Conservation (phyloP, 2,329 filamentous ascomycete species). For the Zymoseptoria brevis region DNA sequence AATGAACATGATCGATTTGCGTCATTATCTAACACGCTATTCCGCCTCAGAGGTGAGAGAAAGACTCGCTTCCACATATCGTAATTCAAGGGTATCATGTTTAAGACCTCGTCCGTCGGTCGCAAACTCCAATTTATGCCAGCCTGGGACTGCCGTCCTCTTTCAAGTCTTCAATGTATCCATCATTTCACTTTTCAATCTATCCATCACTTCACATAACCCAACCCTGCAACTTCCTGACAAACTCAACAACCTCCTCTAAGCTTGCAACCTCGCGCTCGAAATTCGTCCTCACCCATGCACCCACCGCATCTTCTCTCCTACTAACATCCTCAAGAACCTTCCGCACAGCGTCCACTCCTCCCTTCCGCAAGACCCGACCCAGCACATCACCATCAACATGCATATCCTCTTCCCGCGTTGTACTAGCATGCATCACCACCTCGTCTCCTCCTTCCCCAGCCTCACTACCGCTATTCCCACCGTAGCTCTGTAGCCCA, state of each 20-base stretch:
- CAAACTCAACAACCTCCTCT: constrained; percentile 16
- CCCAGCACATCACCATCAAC: constrained; percentile 38
- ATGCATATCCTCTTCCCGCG: constrained; percentile 24
- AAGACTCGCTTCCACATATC: not conserved
- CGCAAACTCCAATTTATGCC: too few relatives aligned
- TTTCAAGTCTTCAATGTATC: too few relatives aligned
- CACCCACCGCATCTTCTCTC: constrained; percentile 20
- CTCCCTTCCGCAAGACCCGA: constrained; percentile 26
- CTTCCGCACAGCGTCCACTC: constrained; percentile 13
- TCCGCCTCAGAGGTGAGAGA: not conserved
- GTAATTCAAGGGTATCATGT: not conserved
- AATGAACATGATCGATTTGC: not conserved
- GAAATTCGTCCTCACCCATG: constrained; percentile 27
- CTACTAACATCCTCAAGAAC: constrained; percentile 16
- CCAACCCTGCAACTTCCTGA: constrained; percentile 21
- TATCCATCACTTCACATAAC: constrained; percentile 6
- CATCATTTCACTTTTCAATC: not conserved
- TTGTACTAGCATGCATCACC: constrained; percentile 12
- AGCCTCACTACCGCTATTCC: constrained; percentile 9
- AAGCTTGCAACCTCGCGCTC: constrained; percentile 20
- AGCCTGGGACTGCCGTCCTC: too few relatives aligned
- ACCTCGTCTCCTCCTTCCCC: too few relatives aligned
- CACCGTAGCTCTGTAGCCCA: constrained; percentile 11
- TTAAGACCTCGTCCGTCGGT: not conserved
- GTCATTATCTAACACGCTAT: not conserved